phyloP scores from a whole-genome alignment of 2,329 filamentous ascomycete genomes.

The Huntiella decipiens region DNA sequence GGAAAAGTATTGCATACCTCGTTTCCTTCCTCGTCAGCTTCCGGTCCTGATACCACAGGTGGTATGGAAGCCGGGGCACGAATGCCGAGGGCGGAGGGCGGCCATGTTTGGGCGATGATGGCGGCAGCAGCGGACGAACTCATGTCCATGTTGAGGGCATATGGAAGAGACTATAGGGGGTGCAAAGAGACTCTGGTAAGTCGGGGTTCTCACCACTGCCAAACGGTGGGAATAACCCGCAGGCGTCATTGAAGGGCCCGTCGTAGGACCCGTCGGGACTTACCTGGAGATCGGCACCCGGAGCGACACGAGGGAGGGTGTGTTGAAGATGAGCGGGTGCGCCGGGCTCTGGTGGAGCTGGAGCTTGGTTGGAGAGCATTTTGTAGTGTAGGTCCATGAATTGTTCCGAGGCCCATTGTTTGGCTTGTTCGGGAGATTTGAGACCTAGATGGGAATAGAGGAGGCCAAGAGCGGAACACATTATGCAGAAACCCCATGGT shows the following conservation, averaged over 20 bases:
- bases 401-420: conserved; percentile 38
- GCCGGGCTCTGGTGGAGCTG: neutral
- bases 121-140: conserved; percentile 2
- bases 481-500: conserved; percentile 44
- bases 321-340: neutral
- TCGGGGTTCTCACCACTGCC: too few relatives aligned
- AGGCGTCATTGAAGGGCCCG: neutral
- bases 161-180: conserved; percentile 5
- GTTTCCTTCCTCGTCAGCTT: neutral
- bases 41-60: neutral
- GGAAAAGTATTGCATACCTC: conserved; percentile 4
- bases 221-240: neutral
- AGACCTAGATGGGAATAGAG: conserved; percentile 39
- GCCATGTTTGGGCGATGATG: conserved; percentile 6
- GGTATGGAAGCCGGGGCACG: conserved; percentile 1
- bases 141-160: conserved; percentile 9
- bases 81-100: neutral
- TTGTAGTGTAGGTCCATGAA: conserved; percentile 41
- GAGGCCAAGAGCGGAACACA: conserved; percentile 40
- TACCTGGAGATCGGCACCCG: conserved; percentile 5
- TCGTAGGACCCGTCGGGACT: neutral
- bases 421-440: conserved; percentile 37
- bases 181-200: too few relatives aligned
- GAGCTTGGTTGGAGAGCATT: conserved; percentile 32
- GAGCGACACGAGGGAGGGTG: neutral